Evolutionary conservation across 1,284 basidiomycete species (phyloP).

Genomic region (Kalmanozyma brasiliensis): DNA sequence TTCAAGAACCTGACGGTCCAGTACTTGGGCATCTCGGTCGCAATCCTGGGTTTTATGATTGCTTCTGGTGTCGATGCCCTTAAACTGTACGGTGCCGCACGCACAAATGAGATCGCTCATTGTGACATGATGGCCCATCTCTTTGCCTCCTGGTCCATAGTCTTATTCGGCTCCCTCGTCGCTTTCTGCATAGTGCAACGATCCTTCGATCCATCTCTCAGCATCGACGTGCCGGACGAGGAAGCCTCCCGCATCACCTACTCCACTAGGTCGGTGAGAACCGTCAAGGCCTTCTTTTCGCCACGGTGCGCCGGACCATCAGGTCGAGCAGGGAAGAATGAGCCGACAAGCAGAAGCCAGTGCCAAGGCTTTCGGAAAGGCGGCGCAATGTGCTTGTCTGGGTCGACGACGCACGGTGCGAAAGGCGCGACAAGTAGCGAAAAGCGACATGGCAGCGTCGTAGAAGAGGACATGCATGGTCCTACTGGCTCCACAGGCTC

Average conservation of each 20-base stretch:
- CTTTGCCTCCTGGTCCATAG: conserved; percentile 10
- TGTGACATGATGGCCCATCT: conserved; percentile 1
- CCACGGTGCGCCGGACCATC: too few relatives aligned
- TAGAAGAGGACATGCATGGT: too few relatives aligned
- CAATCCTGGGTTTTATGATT: conserved; percentile 16
- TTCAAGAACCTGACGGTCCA: conserved; percentile 26
- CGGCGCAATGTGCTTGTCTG: too few relatives aligned
- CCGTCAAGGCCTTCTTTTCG: not conserved
- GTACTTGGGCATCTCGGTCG: conserved; percentile 20
- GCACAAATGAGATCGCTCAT: conserved; percentile 4
- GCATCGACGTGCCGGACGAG: conserved; percentile 24
- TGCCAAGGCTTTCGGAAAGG: too few relatives aligned
- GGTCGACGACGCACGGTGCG: too few relatives aligned
- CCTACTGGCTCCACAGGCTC: too few relatives aligned
- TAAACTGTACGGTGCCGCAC: conserved; percentile 10
- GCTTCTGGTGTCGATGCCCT: conserved; percentile 1
- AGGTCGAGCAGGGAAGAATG: too few relatives aligned
- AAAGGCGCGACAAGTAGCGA: too few relatives aligned
- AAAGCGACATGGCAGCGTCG: too few relatives aligned
- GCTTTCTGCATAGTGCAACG: conserved; percentile 24
- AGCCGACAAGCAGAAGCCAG: too few relatives aligned
- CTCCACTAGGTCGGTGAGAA: not conserved
- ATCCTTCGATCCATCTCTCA: conserved; percentile 41
- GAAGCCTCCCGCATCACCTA: conserved; percentile 1
- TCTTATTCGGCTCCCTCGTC: conserved; percentile 8